Evolutionary conservation across 2,329 filamentous ascomycete species (phyloP).

Genomic region (Amesomyces nigricolor): DNA sequence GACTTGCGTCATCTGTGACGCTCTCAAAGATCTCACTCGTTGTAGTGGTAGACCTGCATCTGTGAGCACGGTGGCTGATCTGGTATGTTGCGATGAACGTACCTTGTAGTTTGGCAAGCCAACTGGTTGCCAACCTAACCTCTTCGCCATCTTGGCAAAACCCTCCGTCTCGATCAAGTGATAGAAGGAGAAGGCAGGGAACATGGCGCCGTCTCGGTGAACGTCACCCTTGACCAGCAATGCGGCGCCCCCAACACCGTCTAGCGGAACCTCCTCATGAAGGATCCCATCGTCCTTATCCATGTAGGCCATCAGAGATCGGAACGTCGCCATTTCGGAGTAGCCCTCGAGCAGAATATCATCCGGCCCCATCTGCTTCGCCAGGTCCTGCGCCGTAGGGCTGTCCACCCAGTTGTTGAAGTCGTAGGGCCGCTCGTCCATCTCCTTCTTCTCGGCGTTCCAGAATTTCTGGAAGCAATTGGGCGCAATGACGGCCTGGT

Average conservation of each 20-base stretch:
- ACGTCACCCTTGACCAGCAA: slow-evolving; percentile 94
- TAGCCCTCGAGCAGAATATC: slow-evolving; percentile 95
- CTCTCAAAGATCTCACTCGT: slow-evolving; percentile 53
- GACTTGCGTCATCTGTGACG: no score
- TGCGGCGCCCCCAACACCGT: slow-evolving; percentile 90
- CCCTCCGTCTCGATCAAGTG: slow-evolving; percentile 97
- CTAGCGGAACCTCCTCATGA: slow-evolving; percentile 65
- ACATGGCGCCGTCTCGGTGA: slow-evolving; percentile 96
- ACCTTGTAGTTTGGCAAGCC: slow-evolving; percentile 98
- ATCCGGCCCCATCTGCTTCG: slow-evolving; percentile 74
- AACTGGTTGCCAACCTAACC: slow-evolving; percentile 76
- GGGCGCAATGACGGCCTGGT: slow-evolving; percentile 87
- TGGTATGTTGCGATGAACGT: slow-evolving; percentile 29
- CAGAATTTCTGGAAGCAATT: slow-evolving; percentile 91
- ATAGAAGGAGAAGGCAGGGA: slow-evolving; percentile 93
- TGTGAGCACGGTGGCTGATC: slow-evolving; percentile 12
- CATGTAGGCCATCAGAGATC: slow-evolving; percentile 86
- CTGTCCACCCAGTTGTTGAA: slow-evolving; percentile 98
- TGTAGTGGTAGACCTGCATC: slow-evolving; percentile 77
- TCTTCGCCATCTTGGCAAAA: slow-evolving; percentile 92
- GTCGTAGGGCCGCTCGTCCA: slow-evolving; percentile 81
- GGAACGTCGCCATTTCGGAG: slow-evolving; percentile 84
- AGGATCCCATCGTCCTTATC: slow-evolving; percentile 51
- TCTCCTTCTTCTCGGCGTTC: slow-evolving; percentile 61
- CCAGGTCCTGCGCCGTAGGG: slow-evolving; percentile 68